These are phyloP conservation scores for Holtermanniella nyarrowii DNA, from an alignment of 768 basidiomycete species.

Conservation along the genomic window DNA sequence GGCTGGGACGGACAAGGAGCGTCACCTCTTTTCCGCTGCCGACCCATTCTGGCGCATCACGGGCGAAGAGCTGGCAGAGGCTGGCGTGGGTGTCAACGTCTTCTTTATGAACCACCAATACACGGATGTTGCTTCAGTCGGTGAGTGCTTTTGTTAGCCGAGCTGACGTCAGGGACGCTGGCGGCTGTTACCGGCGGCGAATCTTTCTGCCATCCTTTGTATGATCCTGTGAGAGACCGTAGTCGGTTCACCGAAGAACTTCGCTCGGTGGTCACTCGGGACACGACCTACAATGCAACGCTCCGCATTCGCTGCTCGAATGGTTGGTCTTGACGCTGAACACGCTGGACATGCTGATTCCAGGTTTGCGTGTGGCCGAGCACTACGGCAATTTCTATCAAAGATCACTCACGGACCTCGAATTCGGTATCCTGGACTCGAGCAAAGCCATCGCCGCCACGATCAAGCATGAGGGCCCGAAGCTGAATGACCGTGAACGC, in stretches of 20 bases:
- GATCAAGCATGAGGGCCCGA: constrained; percentile 57
- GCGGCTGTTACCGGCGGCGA: constrained; percentile 76
- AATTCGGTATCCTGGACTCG: constrained; percentile 67
- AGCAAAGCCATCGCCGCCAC: constrained; percentile 66
- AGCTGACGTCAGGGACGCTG: constrained; percentile 48
- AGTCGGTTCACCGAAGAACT: constrained; percentile 64
- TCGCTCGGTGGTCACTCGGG: constrained; percentile 53
- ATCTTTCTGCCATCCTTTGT: constrained; percentile 85
- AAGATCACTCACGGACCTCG: constrained; percentile 54
- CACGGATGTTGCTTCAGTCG: constrained; percentile 79
- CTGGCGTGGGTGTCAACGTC: constrained; percentile 80
- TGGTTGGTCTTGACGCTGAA: constrained; percentile 47
- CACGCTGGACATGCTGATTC: neutral
- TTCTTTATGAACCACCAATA: constrained; percentile 71
- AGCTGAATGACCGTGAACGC: constrained; percentile 58
- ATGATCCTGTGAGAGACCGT: constrained; percentile 58
- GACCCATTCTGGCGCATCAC: constrained; percentile 67
- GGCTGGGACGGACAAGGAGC: constrained; percentile 80
- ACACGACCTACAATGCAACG: constrained; percentile 67
- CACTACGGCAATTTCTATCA: constrained; percentile 42
- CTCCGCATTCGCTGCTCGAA: constrained; percentile 75
- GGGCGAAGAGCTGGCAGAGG: constrained; percentile 77
- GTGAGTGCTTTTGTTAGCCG: constrained; percentile 41
- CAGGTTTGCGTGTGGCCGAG: constrained; percentile 24
- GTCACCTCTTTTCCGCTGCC: constrained; percentile 65